Evolutionary conservation across 495 filamentous ascomycete species (phyloP).

Genomic region (Penicillium salamii): DNA sequence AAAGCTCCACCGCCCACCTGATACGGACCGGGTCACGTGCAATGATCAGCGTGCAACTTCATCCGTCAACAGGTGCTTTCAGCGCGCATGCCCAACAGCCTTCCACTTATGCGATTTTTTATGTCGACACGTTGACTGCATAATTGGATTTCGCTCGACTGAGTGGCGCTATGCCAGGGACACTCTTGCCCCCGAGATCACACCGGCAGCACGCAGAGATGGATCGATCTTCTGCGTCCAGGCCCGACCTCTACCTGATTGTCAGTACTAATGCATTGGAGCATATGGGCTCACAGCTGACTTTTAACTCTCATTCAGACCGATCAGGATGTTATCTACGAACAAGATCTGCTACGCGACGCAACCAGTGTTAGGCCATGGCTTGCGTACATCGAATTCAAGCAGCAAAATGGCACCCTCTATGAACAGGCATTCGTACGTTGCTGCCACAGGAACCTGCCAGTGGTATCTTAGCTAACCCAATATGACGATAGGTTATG

Average conservation of each 20-base stretch:
- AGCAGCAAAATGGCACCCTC: slow-evolving; percentile 78
- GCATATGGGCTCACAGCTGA: slow-evolving; percentile 11
- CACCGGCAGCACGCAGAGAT: slow-evolving; percentile 50
- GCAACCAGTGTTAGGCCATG: slow-evolving; percentile 88
- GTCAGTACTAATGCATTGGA: slow-evolving; percentile 48
- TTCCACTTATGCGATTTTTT: slow-evolving; percentile 27
- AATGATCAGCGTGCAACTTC: slow-evolving; percentile 19
- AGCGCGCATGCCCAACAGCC: slow-evolving; percentile 26
- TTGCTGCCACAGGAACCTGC: background rate
- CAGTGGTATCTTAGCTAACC: background rate
- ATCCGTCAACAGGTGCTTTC: slow-evolving; percentile 18
- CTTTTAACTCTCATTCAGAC: slow-evolving; percentile 42
- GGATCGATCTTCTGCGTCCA: slow-evolving; percentile 43
- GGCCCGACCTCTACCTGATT: slow-evolving; percentile 72
- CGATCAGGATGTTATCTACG: slow-evolving; percentile 88
- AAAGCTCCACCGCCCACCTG: slow-evolving; percentile 28
- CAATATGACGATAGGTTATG: slow-evolving; percentile 47
- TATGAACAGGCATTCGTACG: slow-evolving; percentile 89
- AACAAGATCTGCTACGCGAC: slow-evolving; percentile 90
- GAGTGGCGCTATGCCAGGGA: slow-evolving; percentile 59
- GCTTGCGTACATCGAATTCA: slow-evolving; percentile 92
- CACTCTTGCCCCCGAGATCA: slow-evolving; percentile 55
- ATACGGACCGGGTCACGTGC: slow-evolving; percentile 32
- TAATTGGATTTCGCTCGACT: slow-evolving; percentile 40
- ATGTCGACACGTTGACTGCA: slow-evolving; percentile 33